Evolutionary conservation across 257 asterid genomes (phyloP).

Genomic region (Cinchona pubescens): DNA sequence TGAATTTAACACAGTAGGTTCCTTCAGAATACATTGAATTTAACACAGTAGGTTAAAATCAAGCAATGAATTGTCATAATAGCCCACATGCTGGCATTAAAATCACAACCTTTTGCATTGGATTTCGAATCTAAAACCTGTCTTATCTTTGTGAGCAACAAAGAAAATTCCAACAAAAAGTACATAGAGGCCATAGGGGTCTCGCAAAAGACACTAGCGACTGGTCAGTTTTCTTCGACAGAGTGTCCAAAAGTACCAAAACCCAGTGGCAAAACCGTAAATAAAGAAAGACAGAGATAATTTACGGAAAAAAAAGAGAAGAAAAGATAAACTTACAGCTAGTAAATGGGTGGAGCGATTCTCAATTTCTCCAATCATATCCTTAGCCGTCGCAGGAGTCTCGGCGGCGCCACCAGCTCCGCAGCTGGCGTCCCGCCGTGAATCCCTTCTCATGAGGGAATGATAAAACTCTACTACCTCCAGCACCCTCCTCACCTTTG

Average conservation of each 20-base stretch:
- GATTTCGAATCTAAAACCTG: constrained; percentile 51
- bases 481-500: constrained; percentile 78
- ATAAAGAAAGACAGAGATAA: neutral
- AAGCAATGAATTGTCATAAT: constrained; percentile 33
- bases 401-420: constrained; percentile 42
- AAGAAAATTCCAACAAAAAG: constrained; percentile 35
- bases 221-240: constrained; percentile 46
- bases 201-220: constrained; percentile 34
- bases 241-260: constrained; percentile 15
- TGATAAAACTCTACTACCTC: constrained; percentile 97
- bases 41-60: no score
- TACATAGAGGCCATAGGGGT: constrained; percentile 26
- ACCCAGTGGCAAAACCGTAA: constrained; percentile 37
- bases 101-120: constrained; percentile 24
- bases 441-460: constrained; percentile 86
- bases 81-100: constrained; percentile 36
- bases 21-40: constrained; percentile 7
- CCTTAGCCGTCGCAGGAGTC: constrained; percentile 54
- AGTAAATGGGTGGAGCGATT: constrained; percentile 93
- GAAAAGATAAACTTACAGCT: constrained; percentile 54
- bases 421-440: constrained; percentile 60
- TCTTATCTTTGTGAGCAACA: constrained; percentile 31
- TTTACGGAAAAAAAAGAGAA: neutral
- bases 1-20: neutral
- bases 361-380: constrained; percentile 98